A percentile compares a stretch with the other conserved stretches of the same genome.
These are phyloP conservation scores for Lactarius trivialis DNA, from an alignment of 768 basidiomycete species.

Conservation along the genomic window DNA sequence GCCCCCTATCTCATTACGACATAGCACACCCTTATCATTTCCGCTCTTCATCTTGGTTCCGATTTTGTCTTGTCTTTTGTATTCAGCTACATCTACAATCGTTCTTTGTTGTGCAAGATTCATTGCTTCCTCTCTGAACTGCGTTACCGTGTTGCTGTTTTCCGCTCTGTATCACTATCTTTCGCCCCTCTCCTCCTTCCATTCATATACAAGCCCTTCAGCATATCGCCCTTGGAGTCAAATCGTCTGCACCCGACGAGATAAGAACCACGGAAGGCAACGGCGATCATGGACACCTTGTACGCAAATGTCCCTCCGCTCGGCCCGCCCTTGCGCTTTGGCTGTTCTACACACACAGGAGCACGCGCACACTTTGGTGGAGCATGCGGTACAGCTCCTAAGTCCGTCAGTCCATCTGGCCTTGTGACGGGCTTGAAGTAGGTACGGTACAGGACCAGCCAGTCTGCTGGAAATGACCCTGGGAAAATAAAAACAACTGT, in stretches of 20 bases:
- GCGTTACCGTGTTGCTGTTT: not conserved
- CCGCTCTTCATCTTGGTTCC: constrained; percentile 1
- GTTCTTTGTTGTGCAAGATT: not conserved
- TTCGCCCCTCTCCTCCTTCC: not conserved
- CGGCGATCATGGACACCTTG: not conserved
- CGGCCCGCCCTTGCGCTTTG: not conserved
- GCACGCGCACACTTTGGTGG: not conserved
- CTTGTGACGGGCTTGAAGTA: too few relatives aligned
- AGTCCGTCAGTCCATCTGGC: too few relatives aligned
- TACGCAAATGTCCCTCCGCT: not conserved
- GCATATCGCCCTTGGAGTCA: not conserved
- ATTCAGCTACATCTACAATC: not conserved
- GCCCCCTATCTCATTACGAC: not conserved
- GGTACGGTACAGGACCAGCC: too few relatives aligned
- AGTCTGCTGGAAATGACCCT: not conserved
- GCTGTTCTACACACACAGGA: not conserved
- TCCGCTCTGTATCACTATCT: constrained; percentile 8
- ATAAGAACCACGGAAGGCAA: not conserved
- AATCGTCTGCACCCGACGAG: not conserved
- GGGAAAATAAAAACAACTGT: not conserved
- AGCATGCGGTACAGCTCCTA: not conserved
- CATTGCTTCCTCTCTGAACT: not conserved
- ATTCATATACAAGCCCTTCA: not conserved
- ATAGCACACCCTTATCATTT: not conserved
- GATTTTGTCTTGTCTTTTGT: not conserved